Conservation (phyloP, 2,329 filamentous ascomycete genomes). For the Myriosclerotinia scirpicola region DNA sequence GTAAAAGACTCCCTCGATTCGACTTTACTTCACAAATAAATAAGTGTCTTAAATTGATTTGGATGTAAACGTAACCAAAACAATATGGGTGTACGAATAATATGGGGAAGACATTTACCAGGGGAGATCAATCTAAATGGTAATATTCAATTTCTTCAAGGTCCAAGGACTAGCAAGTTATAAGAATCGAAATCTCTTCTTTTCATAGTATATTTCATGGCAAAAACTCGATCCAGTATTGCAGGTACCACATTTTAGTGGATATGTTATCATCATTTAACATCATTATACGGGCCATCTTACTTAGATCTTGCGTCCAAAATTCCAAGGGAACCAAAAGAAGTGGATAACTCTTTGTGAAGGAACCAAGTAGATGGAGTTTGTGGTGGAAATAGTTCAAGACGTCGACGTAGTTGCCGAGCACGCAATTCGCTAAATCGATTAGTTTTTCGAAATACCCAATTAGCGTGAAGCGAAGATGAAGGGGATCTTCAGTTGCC, state of each 20-base stretch:
- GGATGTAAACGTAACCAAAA: constrained; percentile 8
- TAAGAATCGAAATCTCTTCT: not conserved
- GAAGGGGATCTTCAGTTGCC: constrained; percentile 1
- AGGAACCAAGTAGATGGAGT: not conserved
- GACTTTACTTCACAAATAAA: not conserved
- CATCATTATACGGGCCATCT: constrained; percentile 2
- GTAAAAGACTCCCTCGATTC: too few relatives aligned
- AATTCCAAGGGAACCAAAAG: not conserved
- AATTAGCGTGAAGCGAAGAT: constrained; percentile 2
- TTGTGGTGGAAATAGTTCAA: constrained; percentile 3
- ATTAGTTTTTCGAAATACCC: not conserved
- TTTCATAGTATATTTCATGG: constrained; percentile 2
- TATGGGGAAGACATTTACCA: constrained; percentile 8
- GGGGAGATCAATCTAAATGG: not conserved
- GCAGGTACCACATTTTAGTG: constrained; percentile 5
- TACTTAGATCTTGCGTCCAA: not conserved
- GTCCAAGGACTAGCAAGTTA: too few relatives aligned
- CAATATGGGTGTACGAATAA: constrained; percentile 12
- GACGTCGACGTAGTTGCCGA: constrained; percentile 7
- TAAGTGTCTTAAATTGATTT: not conserved
- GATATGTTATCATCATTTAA: not conserved
- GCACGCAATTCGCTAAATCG: constrained; percentile 19
- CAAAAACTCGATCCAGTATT: not conserved
- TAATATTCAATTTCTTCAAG: too few relatives aligned
- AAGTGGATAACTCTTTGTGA: constrained; percentile 7